Evolutionary conservation across 2,329 filamentous ascomycete species (phyloP).

Genomic region (Xylariaceae sp.): DNA sequence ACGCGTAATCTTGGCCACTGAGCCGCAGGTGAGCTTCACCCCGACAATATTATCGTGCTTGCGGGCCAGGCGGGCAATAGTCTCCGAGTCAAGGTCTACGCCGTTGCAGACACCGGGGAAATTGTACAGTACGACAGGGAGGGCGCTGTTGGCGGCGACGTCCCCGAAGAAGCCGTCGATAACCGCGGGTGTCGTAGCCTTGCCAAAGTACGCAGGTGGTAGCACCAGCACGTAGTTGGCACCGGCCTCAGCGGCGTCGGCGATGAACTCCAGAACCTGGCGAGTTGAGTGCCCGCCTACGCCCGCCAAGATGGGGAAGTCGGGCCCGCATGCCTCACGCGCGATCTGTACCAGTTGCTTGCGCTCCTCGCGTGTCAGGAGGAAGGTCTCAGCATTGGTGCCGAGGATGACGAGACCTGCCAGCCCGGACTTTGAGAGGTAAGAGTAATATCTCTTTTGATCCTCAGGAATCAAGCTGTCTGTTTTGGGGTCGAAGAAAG

Average conservation of each 20-base stretch:
- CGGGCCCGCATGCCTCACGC: slow-evolving; percentile 56
- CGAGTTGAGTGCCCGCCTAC: slow-evolving; percentile 68
- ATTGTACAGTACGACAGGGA: slow-evolving; percentile 71
- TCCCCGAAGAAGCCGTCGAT: slow-evolving; percentile 65
- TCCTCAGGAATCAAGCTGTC: slow-evolving; percentile 52
- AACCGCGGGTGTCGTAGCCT: slow-evolving; percentile 62
- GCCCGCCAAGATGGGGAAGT: slow-evolving; percentile 66
- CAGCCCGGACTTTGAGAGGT: slow-evolving; percentile 49
- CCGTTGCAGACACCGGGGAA: slow-evolving; percentile 73
- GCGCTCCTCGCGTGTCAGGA: slow-evolving; percentile 63
- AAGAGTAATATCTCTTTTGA: slow-evolving; percentile 56
- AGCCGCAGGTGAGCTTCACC: slow-evolving; percentile 69
- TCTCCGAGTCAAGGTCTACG: slow-evolving; percentile 70
- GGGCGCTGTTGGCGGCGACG: slow-evolving; percentile 55
- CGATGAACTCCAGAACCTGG: slow-evolving; percentile 65
- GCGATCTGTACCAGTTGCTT: slow-evolving; percentile 61
- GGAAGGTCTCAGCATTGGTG: slow-evolving; percentile 49
- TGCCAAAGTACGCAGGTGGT: slow-evolving; percentile 69
- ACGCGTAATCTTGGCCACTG: slow-evolving; percentile 65
- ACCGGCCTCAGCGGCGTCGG: slow-evolving; percentile 64
- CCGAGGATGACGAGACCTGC: slow-evolving; percentile 43
- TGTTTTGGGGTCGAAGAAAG: slow-evolving; percentile 56
- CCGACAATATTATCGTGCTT: slow-evolving; percentile 62
- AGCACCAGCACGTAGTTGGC: slow-evolving; percentile 67
- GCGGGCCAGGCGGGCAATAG: slow-evolving; percentile 59